These are phyloP conservation scores for Pyricularia pennisetigena DNA, from an alignment of 2,329 filamentous ascomycete species.

Conservation along the genomic window DNA sequence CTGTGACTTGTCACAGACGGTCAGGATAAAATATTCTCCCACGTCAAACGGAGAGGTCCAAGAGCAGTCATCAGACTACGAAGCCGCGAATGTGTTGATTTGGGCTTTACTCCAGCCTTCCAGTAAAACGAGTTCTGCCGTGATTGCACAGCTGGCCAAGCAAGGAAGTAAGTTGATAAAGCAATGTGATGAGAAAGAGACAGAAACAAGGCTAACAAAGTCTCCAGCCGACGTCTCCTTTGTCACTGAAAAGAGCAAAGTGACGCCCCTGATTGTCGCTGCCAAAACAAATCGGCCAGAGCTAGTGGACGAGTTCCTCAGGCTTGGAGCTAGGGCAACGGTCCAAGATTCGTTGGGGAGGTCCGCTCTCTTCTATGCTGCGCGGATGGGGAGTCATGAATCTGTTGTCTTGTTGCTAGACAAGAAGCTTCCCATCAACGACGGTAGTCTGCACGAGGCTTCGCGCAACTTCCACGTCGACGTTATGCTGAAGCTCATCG, in stretches of 20 bases:
- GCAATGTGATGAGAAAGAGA: no score
- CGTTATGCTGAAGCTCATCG: slow-evolving; percentile 15
- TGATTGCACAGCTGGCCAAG: slow-evolving; percentile 48
- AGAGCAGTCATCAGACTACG: slow-evolving; percentile 36
- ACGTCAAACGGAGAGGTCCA: neutral
- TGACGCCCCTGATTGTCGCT: slow-evolving; percentile 15
- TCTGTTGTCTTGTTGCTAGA: slow-evolving; percentile 16
- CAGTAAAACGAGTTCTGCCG: slow-evolving; percentile 47
- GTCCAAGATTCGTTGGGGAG: slow-evolving; percentile 14
- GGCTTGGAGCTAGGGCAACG: slow-evolving; percentile 13
- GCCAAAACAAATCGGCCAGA: slow-evolving; percentile 11
- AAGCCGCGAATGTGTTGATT: slow-evolving; percentile 45
- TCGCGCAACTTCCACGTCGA: slow-evolving; percentile 16
- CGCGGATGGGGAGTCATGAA: slow-evolving; percentile 14
- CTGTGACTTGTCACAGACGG: slow-evolving; percentile 48
- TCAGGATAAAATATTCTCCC: slow-evolving; percentile 19
- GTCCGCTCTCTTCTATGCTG: slow-evolving; percentile 19
- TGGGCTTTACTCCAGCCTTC: slow-evolving; percentile 55
- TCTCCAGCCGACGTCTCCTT: slow-evolving; percentile 12
- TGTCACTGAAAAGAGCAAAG: slow-evolving; percentile 12
- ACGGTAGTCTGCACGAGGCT: slow-evolving; percentile 23
- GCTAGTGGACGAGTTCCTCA: slow-evolving; percentile 13
- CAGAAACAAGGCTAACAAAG: neutral
- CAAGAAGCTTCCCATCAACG: slow-evolving; percentile 14
- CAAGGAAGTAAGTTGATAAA: slow-evolving; percentile 33